These are phyloP conservation scores for Solanum arcanum DNA, from an alignment of 257 asterid species.

Conservation along the genomic window DNA sequence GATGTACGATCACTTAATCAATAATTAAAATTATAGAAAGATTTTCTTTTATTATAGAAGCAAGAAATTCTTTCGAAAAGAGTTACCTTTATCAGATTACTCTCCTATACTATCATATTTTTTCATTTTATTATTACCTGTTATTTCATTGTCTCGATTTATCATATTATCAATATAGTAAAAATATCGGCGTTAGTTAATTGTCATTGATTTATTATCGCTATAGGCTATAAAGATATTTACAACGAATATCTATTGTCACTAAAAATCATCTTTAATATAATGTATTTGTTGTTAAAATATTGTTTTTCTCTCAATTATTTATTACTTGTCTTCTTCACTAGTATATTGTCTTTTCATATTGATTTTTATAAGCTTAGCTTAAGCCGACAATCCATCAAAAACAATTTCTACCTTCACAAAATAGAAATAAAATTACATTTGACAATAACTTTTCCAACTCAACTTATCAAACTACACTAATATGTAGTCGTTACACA, in stretches of 20 bases:
- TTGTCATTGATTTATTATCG: background rate
- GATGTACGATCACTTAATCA: background rate
- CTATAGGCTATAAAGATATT: accelerated
- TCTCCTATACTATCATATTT: background rate
- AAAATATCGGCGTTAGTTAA: accelerated
- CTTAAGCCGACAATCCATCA: accelerated
- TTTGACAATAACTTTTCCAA: background rate
- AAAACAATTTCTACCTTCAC: background rate
- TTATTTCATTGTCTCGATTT: too few relatives aligned
- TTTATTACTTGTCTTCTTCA: background rate
- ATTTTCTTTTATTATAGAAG: background rate
- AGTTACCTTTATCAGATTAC: background rate
- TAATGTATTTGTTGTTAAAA: background rate
- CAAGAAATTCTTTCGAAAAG: too few relatives aligned
- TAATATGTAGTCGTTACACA: background rate
- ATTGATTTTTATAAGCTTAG: background rate
- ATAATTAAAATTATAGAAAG: too few relatives aligned
- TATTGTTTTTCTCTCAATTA: background rate
- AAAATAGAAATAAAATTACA: background rate
- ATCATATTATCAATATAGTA: background rate
- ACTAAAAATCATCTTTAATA: too few relatives aligned
- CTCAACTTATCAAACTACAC: background rate
- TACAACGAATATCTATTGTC: background rate
- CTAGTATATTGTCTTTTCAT: background rate
- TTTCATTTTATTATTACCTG: too few relatives aligned